A percentile compares a stretch with the other conserved stretches of the same genome.
Conservation (phyloP, 1,284 basidiomycete genomes). For the Moniliophthora roreri region DNA sequence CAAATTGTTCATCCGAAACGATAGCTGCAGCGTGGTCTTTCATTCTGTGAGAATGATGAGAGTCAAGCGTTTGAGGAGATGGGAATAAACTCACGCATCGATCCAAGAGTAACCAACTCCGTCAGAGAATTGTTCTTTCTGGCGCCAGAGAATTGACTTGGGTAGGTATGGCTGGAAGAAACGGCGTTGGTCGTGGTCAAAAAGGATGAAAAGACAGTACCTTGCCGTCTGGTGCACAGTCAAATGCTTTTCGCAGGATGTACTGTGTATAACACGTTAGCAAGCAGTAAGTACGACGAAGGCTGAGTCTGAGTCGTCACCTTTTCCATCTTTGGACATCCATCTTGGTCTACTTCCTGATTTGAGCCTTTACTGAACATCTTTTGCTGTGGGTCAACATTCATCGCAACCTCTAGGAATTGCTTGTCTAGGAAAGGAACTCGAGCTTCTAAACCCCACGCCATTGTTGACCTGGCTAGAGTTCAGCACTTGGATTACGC, state of each 20-base stretch:
- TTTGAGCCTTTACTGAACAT: slow-evolving; percentile 84
- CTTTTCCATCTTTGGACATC: slow-evolving; percentile 92
- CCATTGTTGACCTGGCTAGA: slow-evolving; percentile 87
- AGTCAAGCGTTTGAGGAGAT: not conserved
- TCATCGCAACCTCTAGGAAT: slow-evolving; percentile 95
- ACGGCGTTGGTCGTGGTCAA: not conserved
- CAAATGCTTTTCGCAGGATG: slow-evolving; percentile 97
- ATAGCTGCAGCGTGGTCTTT: slow-evolving; percentile 82
- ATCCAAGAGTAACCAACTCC: slow-evolving; percentile 99
- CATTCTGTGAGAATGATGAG: slow-evolving; percentile 52
- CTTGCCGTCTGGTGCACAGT: slow-evolving; percentile 83
- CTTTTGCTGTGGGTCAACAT: slow-evolving; percentile 87
- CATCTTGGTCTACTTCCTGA: slow-evolving; percentile 83
- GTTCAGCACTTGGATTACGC: slow-evolving; percentile 7
- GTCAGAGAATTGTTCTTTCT: slow-evolving; percentile 99
- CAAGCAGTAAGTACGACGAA: not conserved
- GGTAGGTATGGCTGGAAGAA: slow-evolving; percentile 84
- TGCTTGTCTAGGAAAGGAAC: slow-evolving; percentile 98
- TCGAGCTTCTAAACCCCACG: slow-evolving; percentile 98
- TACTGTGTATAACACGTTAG: slow-evolving; percentile 53
- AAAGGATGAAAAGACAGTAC: slow-evolving; percentile 32
- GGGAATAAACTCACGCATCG: slow-evolving; percentile 67
- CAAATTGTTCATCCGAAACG: slow-evolving; percentile 85
- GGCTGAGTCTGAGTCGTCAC: slow-evolving; percentile 33
- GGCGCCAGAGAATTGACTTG: slow-evolving; percentile 94